phyloP scores from a whole-genome alignment of 2,329 filamentous ascomycete species.

The Fusarium tuaranense region DNA sequence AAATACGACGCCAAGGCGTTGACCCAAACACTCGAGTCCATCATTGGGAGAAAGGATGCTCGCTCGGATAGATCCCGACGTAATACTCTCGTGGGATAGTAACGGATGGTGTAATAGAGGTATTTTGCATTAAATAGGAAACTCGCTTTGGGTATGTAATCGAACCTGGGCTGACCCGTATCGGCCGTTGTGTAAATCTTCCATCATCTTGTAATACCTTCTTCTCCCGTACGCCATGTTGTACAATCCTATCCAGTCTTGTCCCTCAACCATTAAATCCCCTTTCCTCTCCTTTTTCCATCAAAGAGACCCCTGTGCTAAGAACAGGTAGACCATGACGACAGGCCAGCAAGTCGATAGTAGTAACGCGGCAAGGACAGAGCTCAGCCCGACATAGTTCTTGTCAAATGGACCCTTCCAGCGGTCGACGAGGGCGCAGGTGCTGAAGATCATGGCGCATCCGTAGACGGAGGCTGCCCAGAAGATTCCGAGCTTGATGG shows the following conservation, averaged over 20 bases:
- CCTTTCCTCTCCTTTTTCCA: background rate
- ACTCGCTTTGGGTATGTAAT: slow-evolving; percentile 33
- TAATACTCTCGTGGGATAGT: slow-evolving; percentile 56
- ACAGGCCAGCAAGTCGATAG: slow-evolving; percentile 52
- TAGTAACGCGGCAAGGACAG: slow-evolving; percentile 48
- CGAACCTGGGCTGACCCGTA: slow-evolving; percentile 33
- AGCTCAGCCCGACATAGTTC: slow-evolving; percentile 42
- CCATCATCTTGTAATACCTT: background rate
- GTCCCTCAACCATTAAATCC: background rate
- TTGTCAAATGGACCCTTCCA: slow-evolving; percentile 55
- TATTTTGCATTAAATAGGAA: slow-evolving; percentile 33
- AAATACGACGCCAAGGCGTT: slow-evolving; percentile 83
- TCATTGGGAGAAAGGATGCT: slow-evolving; percentile 70
- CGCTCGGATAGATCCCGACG: slow-evolving; percentile 54
- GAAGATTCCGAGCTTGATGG: slow-evolving; percentile 49
- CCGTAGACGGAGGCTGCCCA: slow-evolving; percentile 53
- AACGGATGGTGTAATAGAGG: background rate
- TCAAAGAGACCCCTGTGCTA: slow-evolving; percentile 29
- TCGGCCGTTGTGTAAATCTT: background rate
- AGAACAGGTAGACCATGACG: slow-evolving; percentile 50
- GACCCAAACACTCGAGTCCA: slow-evolving; percentile 79
- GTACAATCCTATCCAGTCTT: background rate
- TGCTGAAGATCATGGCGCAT: slow-evolving; percentile 57
- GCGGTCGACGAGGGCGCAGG: slow-evolving; percentile 56
- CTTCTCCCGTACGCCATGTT: slow-evolving; percentile 22